Evolutionary conservation across 768 basidiomycete genomes (phyloP), one percentile per base, ranked within the genome.

Genomic region (Exsudoporus frostii): DNA sequence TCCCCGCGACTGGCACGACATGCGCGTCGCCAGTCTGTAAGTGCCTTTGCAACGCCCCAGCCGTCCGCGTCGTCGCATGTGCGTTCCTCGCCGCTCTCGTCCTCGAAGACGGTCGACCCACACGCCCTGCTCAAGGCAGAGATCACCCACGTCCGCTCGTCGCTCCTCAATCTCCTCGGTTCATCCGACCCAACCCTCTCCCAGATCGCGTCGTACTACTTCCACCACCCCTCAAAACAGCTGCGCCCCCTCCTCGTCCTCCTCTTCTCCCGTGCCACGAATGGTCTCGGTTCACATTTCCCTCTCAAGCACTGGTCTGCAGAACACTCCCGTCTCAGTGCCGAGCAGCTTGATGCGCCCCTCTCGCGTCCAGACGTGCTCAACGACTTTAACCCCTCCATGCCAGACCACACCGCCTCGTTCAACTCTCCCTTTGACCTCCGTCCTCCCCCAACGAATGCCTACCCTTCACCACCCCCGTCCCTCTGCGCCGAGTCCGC

Each of bases 151-250:
- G 76, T 99, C 38, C 85, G 87, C 52, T 76, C 80, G 19, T 86
- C 82, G 45, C 77, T 98, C 40, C 76, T 93, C 54, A 74, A 76
- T 54, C 79, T 98, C 37, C 79, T 98, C 7, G 94, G 92, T 19
- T 87, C 90, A 3, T 88, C 92, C 8, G 92, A 98, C 69, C 90
- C 96, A 1, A 83, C 85, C 4, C 84, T 98, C 47, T 83, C 86
- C 54, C 85, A 90, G 47, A 85, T 97, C 49, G 94, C 96, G 3
- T 82, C 90, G 58, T 94, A 91, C 72, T 98, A 97, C 74, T 98
- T 98, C 68, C 73, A 86, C 45, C 84, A 90, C 53, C 86, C 88
- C 14, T 90, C 92, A 11, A 94, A 94, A 65, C 94, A 98, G 65
- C 76, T 98, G 25, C 83, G 97, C 7, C 93, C 97, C 3, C 74